Percentiles rank a stretch among this genome's conserved stretches.
These are phyloP conservation scores for Russula lepida DNA, from an alignment of 768 basidiomycete genomes.

Conservation along the genomic window DNA sequence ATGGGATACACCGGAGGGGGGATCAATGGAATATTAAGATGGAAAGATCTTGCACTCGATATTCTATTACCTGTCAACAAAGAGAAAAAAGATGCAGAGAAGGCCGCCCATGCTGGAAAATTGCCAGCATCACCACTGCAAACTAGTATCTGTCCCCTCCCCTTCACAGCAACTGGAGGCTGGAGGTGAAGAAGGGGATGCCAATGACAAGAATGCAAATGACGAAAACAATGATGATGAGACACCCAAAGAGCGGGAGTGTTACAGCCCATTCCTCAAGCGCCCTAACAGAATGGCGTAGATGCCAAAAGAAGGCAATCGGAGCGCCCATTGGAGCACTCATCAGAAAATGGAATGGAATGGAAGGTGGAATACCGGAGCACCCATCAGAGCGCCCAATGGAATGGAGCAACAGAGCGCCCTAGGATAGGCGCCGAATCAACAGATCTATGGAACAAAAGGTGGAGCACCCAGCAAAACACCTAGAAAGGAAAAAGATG, in stretches of 20 bases:
- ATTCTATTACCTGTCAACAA: conserved; percentile 66
- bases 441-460: no score
- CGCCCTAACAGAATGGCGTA: no score
- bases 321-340: no score
- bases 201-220: conserved; percentile 43
- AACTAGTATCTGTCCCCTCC: conserved; percentile 33
- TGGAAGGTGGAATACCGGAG: no score
- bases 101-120: conserved; percentile 67
- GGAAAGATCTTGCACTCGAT: conserved; percentile 77
- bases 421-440: no score
- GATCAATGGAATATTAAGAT: conserved; percentile 64
- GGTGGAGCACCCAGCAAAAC: no score
- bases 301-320: no score
- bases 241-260: conserved; percentile 30
- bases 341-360: no score
- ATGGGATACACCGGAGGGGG: conserved; percentile 79
- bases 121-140: conserved; percentile 64
- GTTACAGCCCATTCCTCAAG: no score
- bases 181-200: conserved; percentile 38
- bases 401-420: no score
- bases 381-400: no score
- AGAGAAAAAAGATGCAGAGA: conserved; percentile 62
- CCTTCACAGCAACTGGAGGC: conserved; percentile 32
- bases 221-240: conserved; percentile 41
- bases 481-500: no score